These are phyloP conservation scores for Apiospora marii DNA, from an alignment of 2,329 filamentous ascomycete species.

Conservation along the genomic window DNA sequence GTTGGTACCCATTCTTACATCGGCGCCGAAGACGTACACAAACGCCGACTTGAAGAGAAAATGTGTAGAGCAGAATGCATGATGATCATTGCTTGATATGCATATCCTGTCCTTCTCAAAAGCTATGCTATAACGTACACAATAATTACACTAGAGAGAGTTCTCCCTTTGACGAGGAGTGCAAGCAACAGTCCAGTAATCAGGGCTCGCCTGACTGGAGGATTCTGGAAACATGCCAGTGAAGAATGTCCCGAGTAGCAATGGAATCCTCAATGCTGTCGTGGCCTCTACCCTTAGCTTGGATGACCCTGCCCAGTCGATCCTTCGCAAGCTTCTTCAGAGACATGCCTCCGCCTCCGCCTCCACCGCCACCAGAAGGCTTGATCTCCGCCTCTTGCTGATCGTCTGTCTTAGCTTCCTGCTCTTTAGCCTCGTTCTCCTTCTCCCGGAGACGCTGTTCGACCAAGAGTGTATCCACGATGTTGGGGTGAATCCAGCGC, in stretches of 20 bases:
- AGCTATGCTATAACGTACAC: background rate
- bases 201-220: background rate
- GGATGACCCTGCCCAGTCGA: background rate
- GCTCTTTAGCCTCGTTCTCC: background rate
- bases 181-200: background rate
- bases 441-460: background rate
- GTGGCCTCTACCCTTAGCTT: background rate
- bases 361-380: background rate
- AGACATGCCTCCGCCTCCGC: too few relatives aligned
- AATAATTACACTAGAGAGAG: background rate
- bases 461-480: background rate
- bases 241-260: background rate
- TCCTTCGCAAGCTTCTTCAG: background rate
- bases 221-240: background rate
- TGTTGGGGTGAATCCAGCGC: constrained; percentile 14
- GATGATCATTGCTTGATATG: background rate
- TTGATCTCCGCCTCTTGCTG: background rate
- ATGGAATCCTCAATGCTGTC: constrained; percentile 8
- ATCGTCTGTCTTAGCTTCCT: background rate
- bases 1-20: too few relatives aligned
- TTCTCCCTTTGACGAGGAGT: background rate
- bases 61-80: too few relatives aligned
- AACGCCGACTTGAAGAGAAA: too few relatives aligned
- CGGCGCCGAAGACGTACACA: too few relatives aligned
- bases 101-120: background rate